Evolutionary conservation across 768 basidiomycete species (phyloP), one percentile per base, ranked within the genome.

Genomic region (Tremella yokohamensis): DNA sequence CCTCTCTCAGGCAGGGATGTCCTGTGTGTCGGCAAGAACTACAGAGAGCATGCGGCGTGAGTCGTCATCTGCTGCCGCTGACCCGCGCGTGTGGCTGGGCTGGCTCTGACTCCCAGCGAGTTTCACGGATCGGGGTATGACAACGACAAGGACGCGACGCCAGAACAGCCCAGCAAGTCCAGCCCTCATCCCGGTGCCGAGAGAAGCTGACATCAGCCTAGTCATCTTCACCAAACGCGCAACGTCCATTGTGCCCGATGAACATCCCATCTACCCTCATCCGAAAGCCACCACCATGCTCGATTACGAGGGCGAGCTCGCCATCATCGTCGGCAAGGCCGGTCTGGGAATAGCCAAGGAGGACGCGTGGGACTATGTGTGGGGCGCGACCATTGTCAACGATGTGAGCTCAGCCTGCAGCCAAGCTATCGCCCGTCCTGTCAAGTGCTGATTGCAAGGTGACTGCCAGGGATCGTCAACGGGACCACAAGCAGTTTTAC

Each of bases 291-390:
- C 72, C 12, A 24, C 59, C 20, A 62, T 60, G 16, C 51, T 72
- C n/a, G 72, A 74, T 52, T 74, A 74, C 60, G 72, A 74, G 38
- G 72, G 72, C 11, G 72, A 74, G 56, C 54, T 74, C 22, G 72
- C 64, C 1, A 60, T 74, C 44, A 72, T 72, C 42, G 57, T 74
- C n/a, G 72, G 72, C 2, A 65, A 64, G 52, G 64, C 54, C 18
- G 72, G 72, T 8, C 53, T 63, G 1, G 52, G 53, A 7, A 70
- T 74, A 48, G 45, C 34, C 20, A 70, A 70, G 56, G 69, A 68
- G 29, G 62, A 74, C 26, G 72, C 70, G 0, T 74, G 70, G 72
- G 51, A 66, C 22, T 63, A 72, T 40, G 66, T 74, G 22, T 74
- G 72, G 72, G 65, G 65, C 16, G 65, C 65, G 47, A 58, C 57